phyloP scores from a whole-genome alignment of 768 basidiomycete species.

The Suillus lakei region DNA sequence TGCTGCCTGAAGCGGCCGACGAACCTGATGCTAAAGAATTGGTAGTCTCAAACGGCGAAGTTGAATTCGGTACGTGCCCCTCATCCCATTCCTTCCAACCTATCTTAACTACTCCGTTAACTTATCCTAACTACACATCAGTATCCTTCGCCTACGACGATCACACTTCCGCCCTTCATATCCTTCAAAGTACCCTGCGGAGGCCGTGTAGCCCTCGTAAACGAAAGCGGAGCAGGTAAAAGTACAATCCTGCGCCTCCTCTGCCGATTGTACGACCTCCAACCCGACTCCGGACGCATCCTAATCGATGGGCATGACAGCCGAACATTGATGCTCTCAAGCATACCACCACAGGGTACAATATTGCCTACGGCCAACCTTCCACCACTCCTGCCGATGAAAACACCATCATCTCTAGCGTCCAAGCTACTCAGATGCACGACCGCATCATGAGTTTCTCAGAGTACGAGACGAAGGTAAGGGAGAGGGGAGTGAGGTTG shows the following conservation, averaged over 20 bases:
- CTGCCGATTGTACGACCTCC: constrained; percentile 91
- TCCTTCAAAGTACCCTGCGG: constrained; percentile 90
- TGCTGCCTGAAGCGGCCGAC: constrained; percentile 85
- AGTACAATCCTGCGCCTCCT: constrained; percentile 86
- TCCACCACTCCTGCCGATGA: constrained; percentile 72
- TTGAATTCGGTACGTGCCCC: constrained; percentile 78
- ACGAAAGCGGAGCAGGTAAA: constrained; percentile 82
- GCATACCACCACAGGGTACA: constrained; percentile 70
- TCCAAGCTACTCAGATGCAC: constrained; percentile 86
- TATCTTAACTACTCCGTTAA: constrained; percentile 6
- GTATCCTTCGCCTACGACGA: constrained; percentile 88
- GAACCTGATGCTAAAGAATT: constrained; percentile 76
- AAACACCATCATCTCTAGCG: constrained; percentile 64
- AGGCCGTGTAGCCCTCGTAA: constrained; percentile 88
- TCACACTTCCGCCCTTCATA: constrained; percentile 69
- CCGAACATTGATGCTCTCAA: constrained; percentile 82
- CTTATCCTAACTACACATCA: too few relatives aligned
- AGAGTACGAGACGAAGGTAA: constrained; percentile 86
- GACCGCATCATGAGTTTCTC: constrained; percentile 85
- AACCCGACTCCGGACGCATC: constrained; percentile 78
- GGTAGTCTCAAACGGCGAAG: constrained; percentile 71
- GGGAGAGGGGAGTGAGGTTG: constrained; percentile 88
- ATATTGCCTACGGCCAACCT: constrained; percentile 61
- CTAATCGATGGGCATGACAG: constrained; percentile 88
- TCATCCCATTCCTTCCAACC: background rate